These are phyloP conservation scores for Clarireedia homoeocarpa DNA, from an alignment of 2,329 filamentous ascomycete genomes.

Conservation along the genomic window DNA sequence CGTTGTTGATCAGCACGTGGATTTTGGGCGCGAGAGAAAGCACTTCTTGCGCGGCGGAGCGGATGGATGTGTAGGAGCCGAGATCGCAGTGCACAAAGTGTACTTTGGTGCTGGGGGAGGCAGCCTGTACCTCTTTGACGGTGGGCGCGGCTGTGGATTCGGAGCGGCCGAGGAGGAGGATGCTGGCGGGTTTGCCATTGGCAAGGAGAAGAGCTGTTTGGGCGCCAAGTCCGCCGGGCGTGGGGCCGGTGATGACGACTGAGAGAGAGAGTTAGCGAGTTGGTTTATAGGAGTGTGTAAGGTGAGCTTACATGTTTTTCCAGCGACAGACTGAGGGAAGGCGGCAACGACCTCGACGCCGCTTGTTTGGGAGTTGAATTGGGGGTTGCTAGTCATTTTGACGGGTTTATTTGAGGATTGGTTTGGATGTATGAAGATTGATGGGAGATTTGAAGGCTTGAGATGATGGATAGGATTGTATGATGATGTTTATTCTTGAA, in stretches of 20 bases:
- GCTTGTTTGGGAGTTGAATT: constrained; percentile 1
- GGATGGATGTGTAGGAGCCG: constrained; percentile 32
- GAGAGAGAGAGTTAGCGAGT: constrained; percentile 7
- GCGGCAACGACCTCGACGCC: constrained; percentile 12
- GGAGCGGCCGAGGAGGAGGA: constrained; percentile 11
- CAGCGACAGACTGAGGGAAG: constrained; percentile 9
- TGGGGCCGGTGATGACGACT: constrained; percentile 12
- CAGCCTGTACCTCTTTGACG: constrained; percentile 5
- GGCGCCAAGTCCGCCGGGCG: constrained; percentile 5
- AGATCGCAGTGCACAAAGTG: constrained; percentile 26
- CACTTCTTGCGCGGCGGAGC: constrained; percentile 32
- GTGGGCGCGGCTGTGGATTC: constrained; percentile 1
- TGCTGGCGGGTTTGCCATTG: constrained; percentile 12
- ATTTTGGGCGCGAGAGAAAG: constrained; percentile 30
- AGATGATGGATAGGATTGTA: not conserved
- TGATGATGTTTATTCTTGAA: not conserved
- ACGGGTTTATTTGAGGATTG: not conserved
- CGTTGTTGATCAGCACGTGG: constrained; percentile 31
- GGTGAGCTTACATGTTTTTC: constrained; percentile 11
- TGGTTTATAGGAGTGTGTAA: not conserved
- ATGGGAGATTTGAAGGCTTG: not conserved
- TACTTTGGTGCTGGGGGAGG: constrained; percentile 6
- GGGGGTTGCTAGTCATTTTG: not conserved
- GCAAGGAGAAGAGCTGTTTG: constrained; percentile 13
- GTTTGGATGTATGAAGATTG: not conserved